A percentile compares a stretch with the other conserved stretches of the same genome.
Conservation (phyloP, 2,329 filamentous ascomycete species). For the Amylocarpus encephaloides region DNA sequence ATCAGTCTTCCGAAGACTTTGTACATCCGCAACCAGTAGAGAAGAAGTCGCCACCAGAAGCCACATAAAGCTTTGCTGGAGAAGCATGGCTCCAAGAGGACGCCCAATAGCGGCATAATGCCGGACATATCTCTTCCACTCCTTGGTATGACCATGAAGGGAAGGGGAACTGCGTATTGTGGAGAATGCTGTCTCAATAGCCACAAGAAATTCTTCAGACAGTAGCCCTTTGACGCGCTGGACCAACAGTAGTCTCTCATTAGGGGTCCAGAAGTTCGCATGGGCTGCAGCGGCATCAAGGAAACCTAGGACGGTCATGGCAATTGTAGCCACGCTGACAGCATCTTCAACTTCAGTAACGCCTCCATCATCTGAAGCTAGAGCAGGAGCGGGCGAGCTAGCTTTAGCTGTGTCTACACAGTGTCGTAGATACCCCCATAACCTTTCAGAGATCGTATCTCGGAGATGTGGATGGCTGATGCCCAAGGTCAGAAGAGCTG, state of each 20-base stretch:
- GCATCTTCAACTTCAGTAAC: conserved; percentile 52
- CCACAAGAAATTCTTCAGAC: conserved; percentile 77
- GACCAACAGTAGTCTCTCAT: conserved; percentile 67
- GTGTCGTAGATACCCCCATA: conserved; percentile 66
- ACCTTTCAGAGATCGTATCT: conserved; percentile 55
- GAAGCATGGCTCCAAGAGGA: conserved; percentile 82
- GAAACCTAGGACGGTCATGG: conserved; percentile 84
- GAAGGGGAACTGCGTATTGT: conserved; percentile 75
- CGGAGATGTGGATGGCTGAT: conserved; percentile 64
- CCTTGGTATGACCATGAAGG: conserved; percentile 59
- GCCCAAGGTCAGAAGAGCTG: conserved; percentile 75
- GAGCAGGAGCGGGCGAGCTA: conserved; percentile 46
- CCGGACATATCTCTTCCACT: conserved; percentile 82
- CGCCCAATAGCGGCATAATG: conserved; percentile 75
- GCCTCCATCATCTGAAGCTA: conserved; percentile 48
- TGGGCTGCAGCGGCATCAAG: conserved; percentile 74
- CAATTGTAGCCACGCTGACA: conserved; percentile 65
- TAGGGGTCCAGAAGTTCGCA: conserved; percentile 72
- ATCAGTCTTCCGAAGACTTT: conserved; percentile 53
- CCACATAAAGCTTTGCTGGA: conserved; percentile 84
- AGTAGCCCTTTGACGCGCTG: conserved; percentile 66
- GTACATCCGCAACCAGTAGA: conserved; percentile 58
- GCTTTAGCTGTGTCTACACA: conserved; percentile 57
- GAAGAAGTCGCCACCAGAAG: conserved; percentile 75
- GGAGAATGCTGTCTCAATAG: conserved; percentile 83